Conservation (phyloP, 495 filamentous ascomycete species). For the Lophium mytilinum region DNA sequence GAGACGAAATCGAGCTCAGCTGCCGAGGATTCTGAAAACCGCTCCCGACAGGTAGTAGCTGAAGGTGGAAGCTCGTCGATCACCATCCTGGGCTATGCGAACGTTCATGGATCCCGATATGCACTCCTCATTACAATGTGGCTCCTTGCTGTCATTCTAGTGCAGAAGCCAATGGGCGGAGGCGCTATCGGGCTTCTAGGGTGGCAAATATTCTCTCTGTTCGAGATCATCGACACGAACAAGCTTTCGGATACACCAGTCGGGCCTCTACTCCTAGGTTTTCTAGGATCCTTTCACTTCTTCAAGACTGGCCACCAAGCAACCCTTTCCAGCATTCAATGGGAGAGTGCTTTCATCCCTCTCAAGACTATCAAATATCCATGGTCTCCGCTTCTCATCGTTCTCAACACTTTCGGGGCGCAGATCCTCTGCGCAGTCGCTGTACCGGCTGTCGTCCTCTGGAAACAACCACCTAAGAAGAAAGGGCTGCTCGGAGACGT, state of each 20-base stretch:
- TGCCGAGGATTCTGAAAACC: constrained; percentile 1
- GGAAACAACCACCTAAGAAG: constrained; percentile 60
- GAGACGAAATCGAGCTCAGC: constrained; percentile 17
- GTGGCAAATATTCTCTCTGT: constrained; percentile 77
- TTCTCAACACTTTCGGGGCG: constrained; percentile 79
- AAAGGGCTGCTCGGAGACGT: constrained; percentile 58
- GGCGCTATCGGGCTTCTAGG: constrained; percentile 69
- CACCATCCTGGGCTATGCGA: constrained; percentile 83
- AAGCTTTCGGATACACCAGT: constrained; percentile 59
- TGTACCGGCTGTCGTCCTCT: constrained; percentile 74
- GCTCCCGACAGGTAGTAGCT: constrained; percentile 28
- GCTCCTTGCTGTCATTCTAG: constrained; percentile 62
- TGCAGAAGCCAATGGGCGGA: constrained; percentile 92
- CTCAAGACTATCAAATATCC: constrained; percentile 77
- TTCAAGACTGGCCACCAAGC: constrained; percentile 99
- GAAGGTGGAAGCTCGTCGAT: constrained; percentile 43
- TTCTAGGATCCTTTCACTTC: constrained; percentile 85
- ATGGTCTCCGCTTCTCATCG: constrained; percentile 73
- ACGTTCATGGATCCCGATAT: constrained; percentile 85
- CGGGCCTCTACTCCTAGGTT: constrained; percentile 73
- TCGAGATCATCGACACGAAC: constrained; percentile 82
- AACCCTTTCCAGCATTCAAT: constrained; percentile 79
- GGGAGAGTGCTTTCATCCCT: constrained; percentile 94
- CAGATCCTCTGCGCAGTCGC: constrained; percentile 74
- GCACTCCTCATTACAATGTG: constrained; percentile 75